Conservation (phyloP, 352 stramenopile species). For the Pythium biforme region DNA sequence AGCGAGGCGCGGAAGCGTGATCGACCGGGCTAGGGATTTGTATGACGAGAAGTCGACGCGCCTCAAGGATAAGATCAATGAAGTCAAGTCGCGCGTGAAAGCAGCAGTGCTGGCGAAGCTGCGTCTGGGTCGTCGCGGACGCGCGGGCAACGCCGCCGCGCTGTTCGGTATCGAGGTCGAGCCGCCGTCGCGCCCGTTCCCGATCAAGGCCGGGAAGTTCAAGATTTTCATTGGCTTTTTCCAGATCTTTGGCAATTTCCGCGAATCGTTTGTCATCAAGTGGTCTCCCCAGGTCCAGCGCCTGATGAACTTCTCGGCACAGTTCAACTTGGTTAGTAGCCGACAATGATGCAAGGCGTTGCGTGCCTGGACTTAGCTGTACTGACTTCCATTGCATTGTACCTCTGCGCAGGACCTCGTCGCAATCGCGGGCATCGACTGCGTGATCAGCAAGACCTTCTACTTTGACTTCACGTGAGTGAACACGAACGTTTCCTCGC, state of each 20-base stretch:
- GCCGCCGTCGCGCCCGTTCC: conserved; percentile 39
- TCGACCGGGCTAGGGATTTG: conserved; percentile 24
- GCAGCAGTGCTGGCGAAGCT: conserved; percentile 16
- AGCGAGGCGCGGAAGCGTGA: conserved; percentile 22
- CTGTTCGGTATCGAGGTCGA: conserved; percentile 64
- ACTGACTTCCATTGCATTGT: background rate
- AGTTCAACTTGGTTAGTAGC: conserved; percentile 66
- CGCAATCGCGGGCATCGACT: conserved; percentile 69
- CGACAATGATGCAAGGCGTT: background rate
- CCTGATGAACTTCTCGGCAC: conserved; percentile 61
- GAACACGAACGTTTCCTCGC: background rate
- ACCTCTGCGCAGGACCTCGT: conserved; percentile 51
- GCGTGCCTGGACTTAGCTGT: too few relatives aligned
- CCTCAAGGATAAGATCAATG: conserved; percentile 28
- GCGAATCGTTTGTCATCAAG: conserved; percentile 62
- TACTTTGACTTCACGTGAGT: conserved; percentile 75
- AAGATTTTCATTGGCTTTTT: conserved; percentile 85
- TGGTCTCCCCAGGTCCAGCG: conserved; percentile 56
- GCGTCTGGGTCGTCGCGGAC: conserved; percentile 4
- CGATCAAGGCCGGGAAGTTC: conserved; percentile 65
- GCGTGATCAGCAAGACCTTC: conserved; percentile 66
- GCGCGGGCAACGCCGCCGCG: conserved; percentile 25
- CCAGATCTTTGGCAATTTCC: conserved; percentile 81
- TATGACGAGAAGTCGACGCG: conserved; percentile 29
- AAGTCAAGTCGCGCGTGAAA: conserved; percentile 30